A percentile compares a stretch with the other conserved stretches of the same genome.
Evolutionary conservation across 345 rosid genomes (phyloP).

Genomic region (Brassica napus): Da-Ae NC_063448.1:795001-795500

Average conservation of each 20-base stretch:
- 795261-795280: background rate
- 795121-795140: too few species aligned
- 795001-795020: too few species aligned
- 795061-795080: too few species aligned
- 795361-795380: background rate
- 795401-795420: background rate
- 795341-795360: background rate
- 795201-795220: too few species aligned
- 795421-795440: background rate
- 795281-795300: background rate
- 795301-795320: background rate
- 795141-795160: too few species aligned
- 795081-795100: too few species aligned
- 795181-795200: too few species aligned
- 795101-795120: too few species aligned
- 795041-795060: too few species aligned
- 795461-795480: background rate
- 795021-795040: too few species aligned
- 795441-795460: background rate
- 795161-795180: too few species aligned
- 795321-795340: background rate
- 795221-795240: background rate
- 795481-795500: constrained; percentile 27
- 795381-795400: background rate
- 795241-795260: background rate